These are phyloP conservation scores for Raddia guianensis DNA, from an alignment of 176 grass and related monocot species.

Conservation along the genomic window DNA sequence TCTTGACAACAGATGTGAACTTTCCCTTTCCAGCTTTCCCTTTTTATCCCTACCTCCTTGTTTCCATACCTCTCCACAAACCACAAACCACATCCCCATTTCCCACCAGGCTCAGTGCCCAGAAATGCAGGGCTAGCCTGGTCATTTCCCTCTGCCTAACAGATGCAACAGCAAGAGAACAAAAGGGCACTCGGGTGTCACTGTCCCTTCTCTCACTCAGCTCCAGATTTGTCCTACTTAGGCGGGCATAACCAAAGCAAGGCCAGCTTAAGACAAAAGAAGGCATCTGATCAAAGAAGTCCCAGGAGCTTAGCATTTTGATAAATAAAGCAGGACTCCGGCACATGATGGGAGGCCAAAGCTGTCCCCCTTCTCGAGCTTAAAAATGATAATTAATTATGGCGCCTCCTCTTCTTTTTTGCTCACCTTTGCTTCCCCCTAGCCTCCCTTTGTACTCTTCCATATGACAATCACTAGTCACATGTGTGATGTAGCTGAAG, in stretches of 20 bases:
- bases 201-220: slow-evolving; percentile 26
- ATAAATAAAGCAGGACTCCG: neutral
- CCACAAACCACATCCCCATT: neutral
- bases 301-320: slow-evolving; percentile 13
- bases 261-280: slow-evolving; percentile 34
- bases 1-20: slow-evolving; percentile 7
- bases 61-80: neutral
- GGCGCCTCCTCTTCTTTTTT: neutral
- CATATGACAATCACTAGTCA: neutral
- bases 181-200: slow-evolving; percentile 22
- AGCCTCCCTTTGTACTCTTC: neutral
- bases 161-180: slow-evolving; percentile 37
- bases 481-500: slow-evolving; percentile 21
- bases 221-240: slow-evolving; percentile 58
- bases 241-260: neutral
- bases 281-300: slow-evolving; percentile 36
- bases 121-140: neutral
- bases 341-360: slow-evolving; percentile 49
- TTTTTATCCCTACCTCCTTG: slow-evolving; percentile 24
- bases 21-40: slow-evolving; percentile 32
- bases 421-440: slow-evolving; percentile 28
- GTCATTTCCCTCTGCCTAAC: slow-evolving; percentile 29
- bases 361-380: slow-evolving; percentile 43
- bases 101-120: neutral
- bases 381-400: slow-evolving; percentile 45